Evolutionary conservation across 208 protist species (phyloP), one percentile per base, ranked within the genome.

Genomic region (Angomonas desouzai): DNA sequence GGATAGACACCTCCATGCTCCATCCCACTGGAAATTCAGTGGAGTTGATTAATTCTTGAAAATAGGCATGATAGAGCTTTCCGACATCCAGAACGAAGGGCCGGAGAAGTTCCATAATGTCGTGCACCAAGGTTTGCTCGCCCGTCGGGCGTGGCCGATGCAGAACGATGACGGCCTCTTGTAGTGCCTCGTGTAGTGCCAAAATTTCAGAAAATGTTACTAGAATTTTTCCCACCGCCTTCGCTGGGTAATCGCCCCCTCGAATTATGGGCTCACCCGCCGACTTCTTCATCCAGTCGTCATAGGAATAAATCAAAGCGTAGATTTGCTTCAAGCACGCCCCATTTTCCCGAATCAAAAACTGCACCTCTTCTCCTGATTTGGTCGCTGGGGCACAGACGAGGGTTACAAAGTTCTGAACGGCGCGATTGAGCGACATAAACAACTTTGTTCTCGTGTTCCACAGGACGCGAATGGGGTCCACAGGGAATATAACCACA

Each of bases 31-130:
- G 74, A 1, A 58, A 40, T 69, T 87, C 74, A 55, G 81, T 79
- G 0, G 85, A 74, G 66, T 91, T 74, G 20, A 91, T 85, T 56
- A 91, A 66, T 48, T 73, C 70, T 73, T 91, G 85, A n/a, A 87
- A 62, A 55, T 84, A 82, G 23, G 48, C 34, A 28, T 77, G 55
- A 18, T 83, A 81, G 38, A 77, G 68, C 16, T 66, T 70, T 16
- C 68, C 74, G n/a, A 70, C 76, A 36, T 85, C 79, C 1, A 76
- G 58, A 23, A 85, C 29, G 34, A 85, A 85, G 0, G 79, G 79
- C 0, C 70, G 74, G 7, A 81, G 72, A 10, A 87, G 69, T 48
- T 81, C 74, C 62, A 76, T 70, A 18, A 83, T 73, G 49, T 79
- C 74, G 4, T 38, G 60, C 20, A 83, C 40, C 16, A 86, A 45